Evolutionary conservation across 2,329 filamentous ascomycete species (phyloP), one percentile per base, ranked within the genome.

Genomic region (Pyrenochaeta sp.): DNA sequence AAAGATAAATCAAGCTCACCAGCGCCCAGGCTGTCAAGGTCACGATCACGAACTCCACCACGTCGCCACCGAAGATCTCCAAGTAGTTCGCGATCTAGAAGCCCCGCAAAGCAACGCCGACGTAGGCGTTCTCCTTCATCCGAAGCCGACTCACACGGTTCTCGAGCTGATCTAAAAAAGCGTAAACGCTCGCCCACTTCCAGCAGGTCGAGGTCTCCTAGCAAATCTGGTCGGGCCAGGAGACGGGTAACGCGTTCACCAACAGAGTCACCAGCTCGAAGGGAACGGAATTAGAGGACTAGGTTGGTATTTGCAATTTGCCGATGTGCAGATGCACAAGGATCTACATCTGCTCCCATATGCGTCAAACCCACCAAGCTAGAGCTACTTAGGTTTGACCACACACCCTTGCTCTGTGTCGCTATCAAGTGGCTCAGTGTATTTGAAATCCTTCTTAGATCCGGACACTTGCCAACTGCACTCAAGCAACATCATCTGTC

Each of bases 1-100:
- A 77, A 73, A 77, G 72, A 77, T 65, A 77, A 77, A 69, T 81
- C 80, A 66, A 81, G 81, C 81, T 85, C 83, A 83, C 82, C 75
- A 77, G 79, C 79, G 73, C 76, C 80, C 77, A 84, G 70, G 61
- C 49, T 75, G 66, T 78, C 76, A 49, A 58, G 60, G 53, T 72
- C 73, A 33, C 60, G 56, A 37, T 72, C 72, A 37, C 66, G 63
- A 37, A 67, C 60, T 5, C 67, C 71, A 18, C 67, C 68, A 18
- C 76, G 71, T 47, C 73, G 73, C 55, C 71, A 71, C 49, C 72
- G 68, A 49, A 68, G 64, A 48, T 78, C 77, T 17, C 68, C 49
- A 52, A 73, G 67, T 53, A 77, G 75, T 43, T 63, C 71, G 56
- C 72, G 67, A 46, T 78, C 77, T 53, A 57, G 72, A 56, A 79